Base-by-base conservation (phyloP, 306 rosid species). In the Rosa rugosa region DNA sequence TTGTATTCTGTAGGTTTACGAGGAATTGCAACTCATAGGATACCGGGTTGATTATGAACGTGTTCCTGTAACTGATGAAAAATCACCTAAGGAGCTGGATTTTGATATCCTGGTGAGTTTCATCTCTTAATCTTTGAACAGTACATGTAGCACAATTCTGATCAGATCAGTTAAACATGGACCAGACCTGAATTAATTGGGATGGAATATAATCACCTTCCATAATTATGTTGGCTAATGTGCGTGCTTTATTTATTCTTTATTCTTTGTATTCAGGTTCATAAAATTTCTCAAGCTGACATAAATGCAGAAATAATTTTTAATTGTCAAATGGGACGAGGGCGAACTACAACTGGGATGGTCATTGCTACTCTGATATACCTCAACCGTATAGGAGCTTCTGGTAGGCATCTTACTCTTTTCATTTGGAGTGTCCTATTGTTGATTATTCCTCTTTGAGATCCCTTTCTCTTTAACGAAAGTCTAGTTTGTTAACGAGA, bases 261-360 rank as follows among this genome's bases (percentile, higher is more conserved):
- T 69, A 22, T 67, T 81, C 78, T 75, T 81, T 77, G 81, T 88
- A 77, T 80, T 78, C 86, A 93, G 98, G 98, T 93, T 75, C 88
- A 80, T 79, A 91, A 88, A 91, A 87, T 93, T 87, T 87, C 94
- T 82, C 89, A 86, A 86, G 92, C 89, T 75, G 90, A 88, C 77
- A 85, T 91, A 79, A 89, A 87, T 56, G 89, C 93, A 53, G 90
- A 89, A 79, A 86, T 93, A 79, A 91, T 93, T 79, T 93, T 93
- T 83, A 93, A 93, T 84, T 93, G 98, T 85, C 98, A 93, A 93
- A 93, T 93, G 98, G 98, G 98, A 69, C 98, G 98, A 67, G 98
- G 98, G 62, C 80, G 98, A 70, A 91, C 97, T 78, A 93, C 98
- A 63, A 93, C 98, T 20, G 98, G 98, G 83, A 93, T 93, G 98